phyloP scores from a whole-genome alignment of 441 rosid species.

The Daphne laureola region DNA sequence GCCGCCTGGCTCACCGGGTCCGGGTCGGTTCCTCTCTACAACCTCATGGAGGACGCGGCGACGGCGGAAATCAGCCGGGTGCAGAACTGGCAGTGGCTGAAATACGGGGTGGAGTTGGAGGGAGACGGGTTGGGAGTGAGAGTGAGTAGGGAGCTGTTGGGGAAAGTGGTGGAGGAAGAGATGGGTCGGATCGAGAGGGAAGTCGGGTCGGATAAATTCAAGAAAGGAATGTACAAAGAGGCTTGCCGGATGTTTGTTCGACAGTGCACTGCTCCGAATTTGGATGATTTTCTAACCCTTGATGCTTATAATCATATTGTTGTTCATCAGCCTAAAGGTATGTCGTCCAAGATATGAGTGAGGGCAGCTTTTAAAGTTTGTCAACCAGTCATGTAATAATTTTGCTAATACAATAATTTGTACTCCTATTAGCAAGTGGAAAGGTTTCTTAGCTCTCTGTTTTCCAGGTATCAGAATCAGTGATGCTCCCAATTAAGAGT shows the following conservation, averaged over 20 bases:
- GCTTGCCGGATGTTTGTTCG: constrained; percentile 66
- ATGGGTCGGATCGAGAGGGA: constrained; percentile 76
- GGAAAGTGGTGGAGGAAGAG: constrained; percentile 83
- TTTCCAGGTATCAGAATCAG: too few species aligned
- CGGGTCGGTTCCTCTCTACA: constrained; percentile 91
- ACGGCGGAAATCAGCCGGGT: constrained; percentile 93
- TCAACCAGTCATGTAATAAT: too few species aligned
- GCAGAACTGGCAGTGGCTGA: constrained; percentile 94
- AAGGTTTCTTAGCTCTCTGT: too few species aligned
- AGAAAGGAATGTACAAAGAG: constrained; percentile 59
- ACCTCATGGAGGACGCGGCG: constrained; percentile 94
- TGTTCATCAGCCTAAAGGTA: constrained; percentile 39
- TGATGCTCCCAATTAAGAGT: too few species aligned
- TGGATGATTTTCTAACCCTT: constrained; percentile 81
- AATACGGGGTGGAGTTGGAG: constrained; percentile 60
- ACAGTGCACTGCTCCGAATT: constrained; percentile 50
- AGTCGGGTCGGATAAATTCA: constrained; percentile 72
- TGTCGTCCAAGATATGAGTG: background rate
- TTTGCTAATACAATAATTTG: too few species aligned
- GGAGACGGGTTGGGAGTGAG: constrained; percentile 72
- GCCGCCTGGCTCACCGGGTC: constrained; percentile 87
- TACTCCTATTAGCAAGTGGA: too few species aligned
- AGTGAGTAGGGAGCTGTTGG: constrained; percentile 55
- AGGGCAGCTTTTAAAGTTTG: too few species aligned
- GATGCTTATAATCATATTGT: constrained; percentile 64